These are phyloP conservation scores for Eimeria maxima DNA, from an alignment of 169 alveolate species.

Conservation along the genomic window DNA sequence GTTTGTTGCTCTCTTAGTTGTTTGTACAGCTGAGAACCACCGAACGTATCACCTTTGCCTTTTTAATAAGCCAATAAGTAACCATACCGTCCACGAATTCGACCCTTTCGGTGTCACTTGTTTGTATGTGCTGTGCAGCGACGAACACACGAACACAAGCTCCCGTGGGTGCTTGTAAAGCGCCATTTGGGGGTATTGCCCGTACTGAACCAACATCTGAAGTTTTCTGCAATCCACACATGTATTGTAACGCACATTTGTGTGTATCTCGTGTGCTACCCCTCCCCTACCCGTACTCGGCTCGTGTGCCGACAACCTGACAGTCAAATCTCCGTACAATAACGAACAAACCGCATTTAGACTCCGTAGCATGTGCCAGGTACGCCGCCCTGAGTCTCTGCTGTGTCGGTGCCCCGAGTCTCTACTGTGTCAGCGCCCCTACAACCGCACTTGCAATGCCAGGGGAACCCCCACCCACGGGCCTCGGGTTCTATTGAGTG, in stretches of 20 bases:
- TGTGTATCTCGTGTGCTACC: too few species aligned
- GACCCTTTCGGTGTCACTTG: background rate
- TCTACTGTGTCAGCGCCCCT: background rate
- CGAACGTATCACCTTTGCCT: background rate
- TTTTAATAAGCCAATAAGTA: too few species aligned
- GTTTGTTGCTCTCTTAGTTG: background rate
- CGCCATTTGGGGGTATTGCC: background rate
- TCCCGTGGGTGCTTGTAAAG: background rate
- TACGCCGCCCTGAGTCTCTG: background rate
- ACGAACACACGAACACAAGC: too few species aligned
- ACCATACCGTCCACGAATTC: background rate
- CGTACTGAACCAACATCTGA: background rate
- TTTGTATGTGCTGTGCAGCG: too few species aligned
- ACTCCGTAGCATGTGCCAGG: background rate
- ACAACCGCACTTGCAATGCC: constrained; percentile 54
- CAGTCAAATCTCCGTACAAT: background rate
- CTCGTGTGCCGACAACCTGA: too few species aligned
- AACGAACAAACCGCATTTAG: background rate
- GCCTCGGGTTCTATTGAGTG: constrained; percentile 49
- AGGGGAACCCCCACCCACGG: background rate
- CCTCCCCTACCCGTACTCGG: too few species aligned
- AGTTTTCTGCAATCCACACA: too few species aligned
- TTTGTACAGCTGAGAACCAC: background rate
- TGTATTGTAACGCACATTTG: too few species aligned
- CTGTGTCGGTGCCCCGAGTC: background rate